A percentile compares a stretch with the other conserved stretches of the same genome.
Evolutionary conservation across 768 basidiomycete species (phyloP).

Genomic region (Glaciozyma martinii): DNA sequence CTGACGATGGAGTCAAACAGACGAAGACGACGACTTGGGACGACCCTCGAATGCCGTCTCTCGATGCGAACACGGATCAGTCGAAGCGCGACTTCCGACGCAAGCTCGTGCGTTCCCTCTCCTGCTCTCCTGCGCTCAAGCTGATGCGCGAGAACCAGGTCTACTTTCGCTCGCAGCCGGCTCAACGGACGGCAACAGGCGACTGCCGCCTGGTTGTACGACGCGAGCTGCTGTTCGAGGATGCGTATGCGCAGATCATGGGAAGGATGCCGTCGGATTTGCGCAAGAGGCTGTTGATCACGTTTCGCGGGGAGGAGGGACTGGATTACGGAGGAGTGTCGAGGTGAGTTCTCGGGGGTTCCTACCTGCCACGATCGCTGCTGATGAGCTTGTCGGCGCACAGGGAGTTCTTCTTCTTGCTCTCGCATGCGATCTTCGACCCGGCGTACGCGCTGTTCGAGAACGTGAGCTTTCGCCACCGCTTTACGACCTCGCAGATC

Average conservation of each 20-base stretch:
- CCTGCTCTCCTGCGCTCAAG: too few relatives aligned
- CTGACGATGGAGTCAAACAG: background rate
- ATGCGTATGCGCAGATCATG: conserved; percentile 99
- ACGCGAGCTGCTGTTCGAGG: conserved; percentile 95
- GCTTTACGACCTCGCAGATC: conserved; percentile 49
- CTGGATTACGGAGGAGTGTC: conserved; percentile 96
- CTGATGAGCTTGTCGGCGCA: background rate
- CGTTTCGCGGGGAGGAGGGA: conserved; percentile 78
- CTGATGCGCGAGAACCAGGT: conserved; percentile 42
- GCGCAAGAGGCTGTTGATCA: conserved; percentile 98
- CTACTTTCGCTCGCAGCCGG: conserved; percentile 96
- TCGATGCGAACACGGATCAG: conserved; percentile 94
- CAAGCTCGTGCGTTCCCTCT: conserved; percentile 52
- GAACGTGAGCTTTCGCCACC: conserved; percentile 1
- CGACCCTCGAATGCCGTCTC: conserved; percentile 86
- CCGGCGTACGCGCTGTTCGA: conserved; percentile 27
- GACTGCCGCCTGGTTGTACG: conserved; percentile 98
- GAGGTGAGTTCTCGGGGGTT: conserved; percentile 35
- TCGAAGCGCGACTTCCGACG: conserved; percentile 99
- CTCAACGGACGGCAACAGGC: conserved; percentile 90
- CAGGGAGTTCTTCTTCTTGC: conserved; percentile 96
- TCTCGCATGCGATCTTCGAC: conserved; percentile 95
- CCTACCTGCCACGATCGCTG: background rate
- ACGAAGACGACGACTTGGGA: conserved; percentile 98
- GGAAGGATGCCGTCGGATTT: conserved; percentile 89